phyloP scores from a whole-genome alignment of 2,329 filamentous ascomycete species.

The Colletotrichum neosansevieriae region DNA sequence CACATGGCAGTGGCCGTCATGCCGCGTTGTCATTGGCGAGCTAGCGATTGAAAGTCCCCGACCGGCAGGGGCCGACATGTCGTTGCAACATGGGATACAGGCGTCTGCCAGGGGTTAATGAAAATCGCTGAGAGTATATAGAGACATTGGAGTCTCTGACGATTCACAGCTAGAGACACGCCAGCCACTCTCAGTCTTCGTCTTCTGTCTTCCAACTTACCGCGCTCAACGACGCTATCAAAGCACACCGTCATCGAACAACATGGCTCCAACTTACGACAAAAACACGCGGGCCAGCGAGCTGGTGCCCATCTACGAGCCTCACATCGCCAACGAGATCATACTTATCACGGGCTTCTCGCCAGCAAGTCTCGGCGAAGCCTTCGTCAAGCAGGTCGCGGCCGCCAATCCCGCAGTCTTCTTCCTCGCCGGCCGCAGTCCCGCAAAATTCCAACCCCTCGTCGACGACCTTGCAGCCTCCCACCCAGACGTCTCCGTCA shows the following conservation, averaged over 20 bases:
- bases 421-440: slow-evolving; percentile 59
- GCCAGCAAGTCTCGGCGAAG: slow-evolving; percentile 52
- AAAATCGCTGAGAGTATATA: no score
- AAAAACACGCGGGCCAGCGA: slow-evolving; percentile 43
- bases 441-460: slow-evolving; percentile 53
- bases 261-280: slow-evolving; percentile 25
- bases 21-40: no score
- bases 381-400: slow-evolving; percentile 51
- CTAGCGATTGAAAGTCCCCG: no score
- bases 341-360: slow-evolving; percentile 58
- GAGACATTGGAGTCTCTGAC: no score
- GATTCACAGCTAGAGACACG: no score
- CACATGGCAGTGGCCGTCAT: no score
- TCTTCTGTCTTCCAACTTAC: neutral
- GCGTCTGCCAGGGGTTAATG: no score
- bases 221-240: neutral
- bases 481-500: slow-evolving; percentile 50
- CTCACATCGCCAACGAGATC: slow-evolving; percentile 51
- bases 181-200: no score
- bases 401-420: slow-evolving; percentile 55
- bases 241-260: neutral
- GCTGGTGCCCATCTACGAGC: slow-evolving; percentile 46
- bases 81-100: no score
- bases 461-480: slow-evolving; percentile 49
- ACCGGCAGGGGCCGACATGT: no score